Percentiles rank a stretch among this genome's conserved stretches.
phyloP scores from a whole-genome alignment of 768 basidiomycete species.

The Agrocybe chaxingu region DNA sequence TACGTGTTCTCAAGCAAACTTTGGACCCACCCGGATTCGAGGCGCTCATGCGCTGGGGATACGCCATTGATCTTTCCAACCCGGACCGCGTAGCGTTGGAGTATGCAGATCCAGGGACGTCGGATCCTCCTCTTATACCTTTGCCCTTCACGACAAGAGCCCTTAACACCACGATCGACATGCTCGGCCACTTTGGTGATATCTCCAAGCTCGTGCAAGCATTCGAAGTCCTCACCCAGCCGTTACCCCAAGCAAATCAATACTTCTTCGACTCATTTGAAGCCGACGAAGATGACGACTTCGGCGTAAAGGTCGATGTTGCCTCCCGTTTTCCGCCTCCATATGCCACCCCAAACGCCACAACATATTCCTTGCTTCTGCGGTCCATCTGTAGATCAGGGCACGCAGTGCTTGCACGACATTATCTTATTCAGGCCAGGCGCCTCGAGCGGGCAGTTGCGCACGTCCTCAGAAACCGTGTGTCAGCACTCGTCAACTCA shows the following conservation, averaged over 20 bases:
- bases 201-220: slow-evolving; percentile 68
- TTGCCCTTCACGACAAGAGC: slow-evolving; percentile 59
- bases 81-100: slow-evolving; percentile 67
- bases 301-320: slow-evolving; percentile 39
- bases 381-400: slow-evolving; percentile 49
- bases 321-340: slow-evolving; percentile 35
- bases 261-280: slow-evolving; percentile 56
- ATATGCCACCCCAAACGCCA: slow-evolving; percentile 58
- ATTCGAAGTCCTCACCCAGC: slow-evolving; percentile 77
- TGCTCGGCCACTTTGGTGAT: slow-evolving; percentile 58
- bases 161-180: slow-evolving; percentile 71
- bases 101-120: slow-evolving; percentile 15
- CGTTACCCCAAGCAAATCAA: slow-evolving; percentile 51
- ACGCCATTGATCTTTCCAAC: slow-evolving; percentile 73
- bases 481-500: slow-evolving; percentile 7
- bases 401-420: slow-evolving; percentile 55
- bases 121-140: slow-evolving; percentile 18
- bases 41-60: slow-evolving; percentile 59
- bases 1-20: slow-evolving; percentile 68
- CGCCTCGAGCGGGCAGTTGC: slow-evolving; percentile 37
- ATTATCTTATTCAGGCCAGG: slow-evolving; percentile 60
- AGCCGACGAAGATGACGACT: slow-evolving; percentile 75
- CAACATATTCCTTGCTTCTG: slow-evolving; percentile 61
- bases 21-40: slow-evolving; percentile 55
- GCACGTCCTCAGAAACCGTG: slow-evolving; percentile 28